Conservation (phyloP, 495 filamentous ascomycete species). For the Tuber umbilicatum region DNA sequence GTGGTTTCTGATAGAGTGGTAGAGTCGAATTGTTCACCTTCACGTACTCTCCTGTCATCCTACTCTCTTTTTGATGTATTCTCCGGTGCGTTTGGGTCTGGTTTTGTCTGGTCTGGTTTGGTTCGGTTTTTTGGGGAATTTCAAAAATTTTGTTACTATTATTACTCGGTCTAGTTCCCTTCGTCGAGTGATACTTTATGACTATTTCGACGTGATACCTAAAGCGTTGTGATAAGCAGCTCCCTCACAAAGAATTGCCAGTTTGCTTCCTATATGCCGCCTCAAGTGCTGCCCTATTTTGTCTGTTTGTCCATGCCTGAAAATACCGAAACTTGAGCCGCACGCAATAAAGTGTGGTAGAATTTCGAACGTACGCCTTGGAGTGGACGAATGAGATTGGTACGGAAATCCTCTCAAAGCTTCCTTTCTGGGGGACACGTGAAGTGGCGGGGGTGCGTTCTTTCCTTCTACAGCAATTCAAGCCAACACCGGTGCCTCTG, state of each 20-base stretch:
- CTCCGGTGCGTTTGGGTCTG: not conserved
- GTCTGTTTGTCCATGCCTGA: not conserved
- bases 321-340: not conserved
- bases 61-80: not conserved
- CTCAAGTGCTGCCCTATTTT: not conserved
- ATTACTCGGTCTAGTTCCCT: not conserved
- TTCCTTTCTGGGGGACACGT: not conserved
- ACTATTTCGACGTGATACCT: not conserved
- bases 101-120: not conserved
- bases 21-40: not conserved
- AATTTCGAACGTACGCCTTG: not conserved
- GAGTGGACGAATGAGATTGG: not conserved
- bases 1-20: not conserved
- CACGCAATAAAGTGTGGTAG: not conserved
- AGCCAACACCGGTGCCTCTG: not conserved
- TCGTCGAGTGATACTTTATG: not conserved
- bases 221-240: not conserved
- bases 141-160: not conserved
- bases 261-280: not conserved
- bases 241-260: not conserved
- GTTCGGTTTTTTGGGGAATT: constrained; percentile 2
- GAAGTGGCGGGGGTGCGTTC: no score
- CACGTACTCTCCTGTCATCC: not conserved
- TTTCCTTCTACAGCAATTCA: no score
- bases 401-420: not conserved